Evolutionary conservation across 805 yeast species (phyloP).

Genomic region (Saturnispora besseyi): DNA sequence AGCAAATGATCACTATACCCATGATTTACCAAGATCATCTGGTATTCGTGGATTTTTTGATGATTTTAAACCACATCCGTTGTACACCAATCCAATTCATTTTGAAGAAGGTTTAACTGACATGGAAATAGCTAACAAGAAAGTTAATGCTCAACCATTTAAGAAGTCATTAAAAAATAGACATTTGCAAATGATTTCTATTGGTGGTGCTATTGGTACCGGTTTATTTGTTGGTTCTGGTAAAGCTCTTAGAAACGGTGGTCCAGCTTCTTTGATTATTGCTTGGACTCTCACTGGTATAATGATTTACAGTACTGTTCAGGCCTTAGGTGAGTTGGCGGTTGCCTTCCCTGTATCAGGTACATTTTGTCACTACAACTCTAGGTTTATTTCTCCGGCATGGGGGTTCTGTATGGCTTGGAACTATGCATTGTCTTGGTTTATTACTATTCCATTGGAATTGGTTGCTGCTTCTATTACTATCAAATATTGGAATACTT

Average conservation of each 20-base stretch:
- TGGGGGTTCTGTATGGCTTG: slow-evolving; percentile 54
- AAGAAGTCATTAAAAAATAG: slow-evolving; percentile 44
- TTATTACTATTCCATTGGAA: slow-evolving; percentile 42
- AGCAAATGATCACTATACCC: background rate
- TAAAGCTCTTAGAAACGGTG: slow-evolving; percentile 46
- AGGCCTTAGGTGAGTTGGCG: slow-evolving; percentile 52
- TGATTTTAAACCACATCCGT: slow-evolving; percentile 17
- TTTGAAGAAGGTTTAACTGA: slow-evolving; percentile 33
- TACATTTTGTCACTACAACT: slow-evolving; percentile 46
- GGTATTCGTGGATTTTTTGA: slow-evolving; percentile 15
- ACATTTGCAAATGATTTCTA: slow-evolving; percentile 68
- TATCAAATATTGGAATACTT: slow-evolving; percentile 36
- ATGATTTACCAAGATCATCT: background rate
- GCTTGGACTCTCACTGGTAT: slow-evolving; percentile 48
- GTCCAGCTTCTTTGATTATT: slow-evolving; percentile 60
- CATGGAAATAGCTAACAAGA: slow-evolving; percentile 35
- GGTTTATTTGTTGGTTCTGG: slow-evolving; percentile 71
- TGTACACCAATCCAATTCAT: slow-evolving; percentile 17
- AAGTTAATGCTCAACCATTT: slow-evolving; percentile 38
- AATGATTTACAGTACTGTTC: slow-evolving; percentile 50
- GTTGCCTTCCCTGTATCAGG: slow-evolving; percentile 54
- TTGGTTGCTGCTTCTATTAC: slow-evolving; percentile 44
- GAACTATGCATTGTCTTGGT: slow-evolving; percentile 45
- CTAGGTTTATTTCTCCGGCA: slow-evolving; percentile 47
- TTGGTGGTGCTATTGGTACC: slow-evolving; percentile 75